Evolutionary conservation across 139 green algal genomes (phyloP).

Genomic region (Chlamydomonas asymmetrica): DNA sequence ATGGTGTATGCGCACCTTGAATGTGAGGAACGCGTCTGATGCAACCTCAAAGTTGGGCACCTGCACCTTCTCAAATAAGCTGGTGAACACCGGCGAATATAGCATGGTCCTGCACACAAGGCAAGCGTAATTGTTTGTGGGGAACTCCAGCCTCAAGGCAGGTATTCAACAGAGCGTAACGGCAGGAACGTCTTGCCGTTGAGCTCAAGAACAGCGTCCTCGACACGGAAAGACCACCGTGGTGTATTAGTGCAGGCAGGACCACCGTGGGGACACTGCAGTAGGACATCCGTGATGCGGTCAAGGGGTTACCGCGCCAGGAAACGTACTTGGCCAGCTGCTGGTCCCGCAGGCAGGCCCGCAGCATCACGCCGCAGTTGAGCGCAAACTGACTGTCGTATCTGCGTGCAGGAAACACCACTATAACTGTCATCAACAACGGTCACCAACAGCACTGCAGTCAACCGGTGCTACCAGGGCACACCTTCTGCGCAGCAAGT

Average conservation of each 20-base stretch:
- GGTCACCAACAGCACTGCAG: too few species aligned
- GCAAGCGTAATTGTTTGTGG: not conserved
- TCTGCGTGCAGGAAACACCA: slow-evolving; percentile 48
- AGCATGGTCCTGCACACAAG: slow-evolving; percentile 53
- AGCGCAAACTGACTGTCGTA: slow-evolving; percentile 80
- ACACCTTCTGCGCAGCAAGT: too few species aligned
- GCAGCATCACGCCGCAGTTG: slow-evolving; percentile 82
- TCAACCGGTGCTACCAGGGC: too few species aligned
- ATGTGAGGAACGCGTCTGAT: slow-evolving; percentile 88
- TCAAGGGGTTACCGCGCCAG: not conserved
- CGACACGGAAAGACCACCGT: not conserved
- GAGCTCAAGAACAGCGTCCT: too few species aligned
- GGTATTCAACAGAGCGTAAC: too few species aligned
- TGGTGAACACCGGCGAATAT: slow-evolving; percentile 51
- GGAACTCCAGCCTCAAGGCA: not conserved
- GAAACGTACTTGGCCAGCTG: slow-evolving; percentile 50
- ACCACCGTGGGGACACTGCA: not conserved
- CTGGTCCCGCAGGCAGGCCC: slow-evolving; percentile 83
- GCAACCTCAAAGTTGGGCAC: slow-evolving; percentile 91
- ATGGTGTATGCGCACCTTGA: too few species aligned
- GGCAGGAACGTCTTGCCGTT: not conserved
- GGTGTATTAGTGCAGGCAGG: too few species aligned
- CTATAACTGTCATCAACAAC: not conserved
- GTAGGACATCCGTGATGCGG: not conserved
- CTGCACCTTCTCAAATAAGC: slow-evolving; percentile 85